Evolutionary conservation across 352 stramenopile genomes (phyloP), one percentile per base, ranked within the genome.

Genomic region (Pythium sp.): DNA sequence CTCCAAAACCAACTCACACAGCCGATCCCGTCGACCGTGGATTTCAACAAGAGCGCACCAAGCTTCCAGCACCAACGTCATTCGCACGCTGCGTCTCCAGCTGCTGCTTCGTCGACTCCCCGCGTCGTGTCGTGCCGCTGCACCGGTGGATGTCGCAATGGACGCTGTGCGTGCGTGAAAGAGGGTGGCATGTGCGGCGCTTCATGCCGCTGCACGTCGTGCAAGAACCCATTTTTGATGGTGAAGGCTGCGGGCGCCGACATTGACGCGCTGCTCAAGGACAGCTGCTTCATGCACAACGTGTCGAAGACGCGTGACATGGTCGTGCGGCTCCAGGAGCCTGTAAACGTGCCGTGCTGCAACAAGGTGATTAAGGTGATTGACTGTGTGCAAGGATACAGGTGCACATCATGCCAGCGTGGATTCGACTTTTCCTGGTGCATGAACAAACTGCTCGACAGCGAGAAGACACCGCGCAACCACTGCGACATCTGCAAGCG

Each of bases 241-340:
- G 86, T 94, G 47, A 89, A 92, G 67, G 80, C 80, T 0, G 84
- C 84, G 1, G 87, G 87, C 22, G 85, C 85, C 22, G 79, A 93
- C 63, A 92, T 94, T 60, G 82, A 92, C 36, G 82, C 82, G 18
- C 61, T 94, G 56, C 72, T 92, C 1, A 69, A 90, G 62, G 87
- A 94, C 68, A 76, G 79, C 65, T 94, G 87, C 70, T 94, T 94
- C 69, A 94, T 94, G 87, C 87, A 94, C 75, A 94, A 94, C 62
- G 81, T 93, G 57, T 90, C 80, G 60, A 93, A 93, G 78, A 93
- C 84, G 38, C 80, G 87, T 61, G 84, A 93, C 79, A 94, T 94
- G 87, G 82, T 91, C 56, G 67, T 74, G 64, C 80, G 86, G 18
- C 75, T 94, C 53, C 80, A 93, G 60, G 87, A 94, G 64, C 63